Base-by-base conservation (phyloP, 1,284 basidiomycete species). In the Pisolithus thermaeus region DNA sequence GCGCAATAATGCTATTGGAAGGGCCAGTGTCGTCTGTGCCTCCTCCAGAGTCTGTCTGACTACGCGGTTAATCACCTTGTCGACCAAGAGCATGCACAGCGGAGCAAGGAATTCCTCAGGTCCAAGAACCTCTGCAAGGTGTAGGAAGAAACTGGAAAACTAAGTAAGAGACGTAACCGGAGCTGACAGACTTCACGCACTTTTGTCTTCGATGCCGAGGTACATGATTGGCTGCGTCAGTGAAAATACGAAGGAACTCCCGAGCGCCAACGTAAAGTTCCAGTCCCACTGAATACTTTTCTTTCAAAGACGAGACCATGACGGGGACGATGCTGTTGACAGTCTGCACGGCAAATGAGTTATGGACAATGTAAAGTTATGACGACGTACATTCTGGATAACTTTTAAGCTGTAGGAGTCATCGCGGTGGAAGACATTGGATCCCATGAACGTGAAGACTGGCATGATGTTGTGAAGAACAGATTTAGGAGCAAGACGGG, bases 401-500 rank as follows among this genome's bases (percentile, higher is more conserved):
- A 99, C 94, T 28, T 85, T 83, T 73, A 97, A 95, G 64, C 90
- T 96, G 71, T 95, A 96, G 0, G 89, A 83, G 65, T 99, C 97
- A 63, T 99, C 97, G 43, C 95, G 80, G 67, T 97, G 94, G 72
- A 99, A 88, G 22, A 98, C 87, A 54, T 93, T 93, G 7, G 92
- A 90, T 27, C 97, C 96, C 87, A 99, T 97, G 73, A 98, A 99
- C 0, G 96, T 98, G 73, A 99, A 98, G 52, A 99, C 88, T 6
- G 97, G 95, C 93, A 99, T 98, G 54, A 97, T 81, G 61, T 97
- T 94, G 66, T 92, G 92, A 28, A 98, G 76, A 14, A 97, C 92
- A 7, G 91, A 87, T 53, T 96, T 92, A 0, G 95, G 94, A 0
- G 88, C 85, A 42, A 98, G 74, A 30, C 84, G 80, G 1, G 93